These are phyloP conservation scores for Dacryopinax primogenitus DNA, from an alignment of 768 basidiomycete genomes.

Conservation along the genomic window DNA sequence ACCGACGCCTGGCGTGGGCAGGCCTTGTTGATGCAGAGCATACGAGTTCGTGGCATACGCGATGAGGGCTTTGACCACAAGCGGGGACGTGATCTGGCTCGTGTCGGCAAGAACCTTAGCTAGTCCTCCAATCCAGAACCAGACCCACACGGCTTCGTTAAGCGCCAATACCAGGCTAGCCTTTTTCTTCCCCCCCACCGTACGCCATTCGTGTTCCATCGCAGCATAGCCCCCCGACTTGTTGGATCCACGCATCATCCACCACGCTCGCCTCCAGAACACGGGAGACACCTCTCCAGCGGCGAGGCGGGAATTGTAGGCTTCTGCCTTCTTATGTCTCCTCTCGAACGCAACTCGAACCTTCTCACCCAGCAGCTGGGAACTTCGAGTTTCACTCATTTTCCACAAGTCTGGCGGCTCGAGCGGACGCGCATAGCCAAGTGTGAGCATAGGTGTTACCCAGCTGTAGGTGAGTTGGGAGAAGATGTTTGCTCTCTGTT, in stretches of 20 bases:
- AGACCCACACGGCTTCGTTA: constrained; percentile 65
- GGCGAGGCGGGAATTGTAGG: constrained; percentile 58
- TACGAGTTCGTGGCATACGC: constrained; percentile 14
- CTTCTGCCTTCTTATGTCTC: constrained; percentile 42
- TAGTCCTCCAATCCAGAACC: constrained; percentile 48
- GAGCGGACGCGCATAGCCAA: constrained; percentile 71
- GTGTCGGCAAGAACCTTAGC: constrained; percentile 49
- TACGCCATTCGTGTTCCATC: constrained; percentile 48
- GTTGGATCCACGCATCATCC: constrained; percentile 38
- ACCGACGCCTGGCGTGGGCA: constrained; percentile 33
- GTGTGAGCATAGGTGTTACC: constrained; percentile 53
- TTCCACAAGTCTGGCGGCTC: constrained; percentile 72
- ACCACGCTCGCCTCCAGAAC: constrained; percentile 34
- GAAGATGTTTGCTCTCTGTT: constrained; percentile 48
- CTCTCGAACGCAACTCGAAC: constrained; percentile 54
- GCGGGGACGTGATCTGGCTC: constrained; percentile 59
- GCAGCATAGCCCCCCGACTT: constrained; percentile 26
- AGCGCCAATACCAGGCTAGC: constrained; percentile 56
- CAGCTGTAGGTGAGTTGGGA: constrained; percentile 56
- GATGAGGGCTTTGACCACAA: constrained; percentile 52
- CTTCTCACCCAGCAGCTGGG: constrained; percentile 46
- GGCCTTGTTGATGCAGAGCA: constrained; percentile 16
- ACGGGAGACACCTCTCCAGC: constrained; percentile 50
- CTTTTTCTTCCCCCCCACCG: constrained; percentile 45
- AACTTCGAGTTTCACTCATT: constrained; percentile 49